Evolutionary conservation across 2,329 filamentous ascomycete species (phyloP), one percentile per base, ranked within the genome.

Genomic region (Cryphonectria naterciae): DNA sequence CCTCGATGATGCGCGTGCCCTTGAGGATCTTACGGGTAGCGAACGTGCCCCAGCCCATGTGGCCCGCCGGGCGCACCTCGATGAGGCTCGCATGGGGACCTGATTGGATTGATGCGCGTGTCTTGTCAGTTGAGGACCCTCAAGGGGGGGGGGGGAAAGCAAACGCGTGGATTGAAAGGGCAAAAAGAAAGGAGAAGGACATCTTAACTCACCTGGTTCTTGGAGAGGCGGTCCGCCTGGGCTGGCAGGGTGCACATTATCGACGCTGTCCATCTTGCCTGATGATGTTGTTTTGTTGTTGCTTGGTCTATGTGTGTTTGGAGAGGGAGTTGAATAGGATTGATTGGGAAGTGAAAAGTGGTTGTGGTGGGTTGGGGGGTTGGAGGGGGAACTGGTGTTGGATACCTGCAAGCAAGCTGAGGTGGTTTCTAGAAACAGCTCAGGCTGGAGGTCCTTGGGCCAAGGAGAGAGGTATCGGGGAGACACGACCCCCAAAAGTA

Each of bases 21-120:
- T 65, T 37, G 19, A 49, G 43, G 22, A 74, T 70, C 25, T 70
- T 58, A 32, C 32, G 28, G 3, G 22, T 15, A 19, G 71, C 71
- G 7, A 73, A 68, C 6, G 67, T 41, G 8, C 73, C 73, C 28
- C 56, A 43, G 49, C 71, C 71, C 68, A 69, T 73, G 63, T 32
- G 19, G 11, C 64, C 70, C 39, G 58, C 68, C 5, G 64, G 15
- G 39, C 60, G 60, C 15, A 22, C 10, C 35, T 61, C 25, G 49
- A 65, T 60, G 39, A 70, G 32, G 35, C 6, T 8, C 8, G 15
- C 6, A 28, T 39, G 61, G 15, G 1, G 22, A 43, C 1, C 61
- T 39, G 39, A 1, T 49, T 7, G 22, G 46, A n/a, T 49, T 7
- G 22, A 19, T 46, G 13, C 39, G 28, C 25, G 5, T 32, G 25